Evolutionary conservation across 176 grass and related monocot species (phyloP).

Genomic region (Ensete glaucum): DNA sequence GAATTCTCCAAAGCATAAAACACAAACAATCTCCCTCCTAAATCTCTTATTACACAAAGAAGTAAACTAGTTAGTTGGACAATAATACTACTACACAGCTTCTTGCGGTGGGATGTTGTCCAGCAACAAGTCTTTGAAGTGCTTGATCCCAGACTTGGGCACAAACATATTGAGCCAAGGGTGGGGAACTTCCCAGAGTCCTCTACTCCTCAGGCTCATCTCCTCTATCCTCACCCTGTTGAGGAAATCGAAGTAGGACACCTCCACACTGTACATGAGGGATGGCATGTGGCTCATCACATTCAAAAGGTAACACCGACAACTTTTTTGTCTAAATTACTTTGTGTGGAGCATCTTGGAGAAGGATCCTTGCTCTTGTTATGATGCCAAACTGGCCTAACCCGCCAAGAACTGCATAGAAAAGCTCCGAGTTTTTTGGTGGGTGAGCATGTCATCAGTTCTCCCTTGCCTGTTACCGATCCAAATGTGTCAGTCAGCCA

Average conservation of each 20-base stretch:
- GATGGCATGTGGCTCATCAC: slow-evolving; percentile 52
- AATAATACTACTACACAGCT: no score
- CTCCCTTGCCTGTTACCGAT: slow-evolving; percentile 50
- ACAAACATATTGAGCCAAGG: slow-evolving; percentile 99
- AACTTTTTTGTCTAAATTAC: slow-evolving; percentile 19
- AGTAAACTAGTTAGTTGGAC: no score
- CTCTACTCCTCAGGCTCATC: slow-evolving; percentile 54
- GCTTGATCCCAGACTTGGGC: slow-evolving; percentile 56
- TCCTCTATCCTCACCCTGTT: slow-evolving; percentile 95
- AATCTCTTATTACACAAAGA: no score
- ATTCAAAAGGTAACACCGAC: neutral
- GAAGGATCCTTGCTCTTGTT: slow-evolving; percentile 69
- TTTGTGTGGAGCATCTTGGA: slow-evolving; percentile 65
- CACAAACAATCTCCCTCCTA: no score
- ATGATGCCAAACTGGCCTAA: slow-evolving; percentile 89
- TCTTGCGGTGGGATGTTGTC: slow-evolving; percentile 48
- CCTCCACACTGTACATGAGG: slow-evolving; percentile 67
- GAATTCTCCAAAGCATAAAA: no score
- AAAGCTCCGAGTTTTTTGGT: slow-evolving; percentile 61
- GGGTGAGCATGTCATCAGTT: slow-evolving; percentile 74
- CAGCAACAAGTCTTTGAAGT: slow-evolving; percentile 64
- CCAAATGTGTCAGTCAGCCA: neutral
- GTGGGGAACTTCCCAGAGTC: slow-evolving; percentile 87
- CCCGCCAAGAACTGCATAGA: slow-evolving; percentile 73
- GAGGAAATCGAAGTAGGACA: slow-evolving; percentile 93